Evolutionary conservation across 805 yeast species (phyloP).

Genomic region (Wickerhamomyces strasburgensis): DNA sequence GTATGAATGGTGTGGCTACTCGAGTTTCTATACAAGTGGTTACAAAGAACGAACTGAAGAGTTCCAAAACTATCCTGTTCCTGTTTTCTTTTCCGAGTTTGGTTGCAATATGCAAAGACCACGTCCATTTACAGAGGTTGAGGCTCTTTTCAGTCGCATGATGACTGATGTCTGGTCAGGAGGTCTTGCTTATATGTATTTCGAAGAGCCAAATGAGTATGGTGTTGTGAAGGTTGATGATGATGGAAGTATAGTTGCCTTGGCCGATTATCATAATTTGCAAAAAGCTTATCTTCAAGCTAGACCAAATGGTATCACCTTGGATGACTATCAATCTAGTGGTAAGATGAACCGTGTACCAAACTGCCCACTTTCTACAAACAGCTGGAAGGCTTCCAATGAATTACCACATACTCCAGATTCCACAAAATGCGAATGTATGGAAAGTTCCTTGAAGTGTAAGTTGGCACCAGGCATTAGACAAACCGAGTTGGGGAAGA

Average conservation of each 20-base stretch:
- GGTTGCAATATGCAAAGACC: conserved; percentile 69
- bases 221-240: conserved; percentile 55
- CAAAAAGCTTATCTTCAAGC: conserved; percentile 46
- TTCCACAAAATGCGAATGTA: conserved; percentile 54
- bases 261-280: conserved; percentile 55
- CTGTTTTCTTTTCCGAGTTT: conserved; percentile 75
- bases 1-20: conserved; percentile 84
- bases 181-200: conserved; percentile 80
- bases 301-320: conserved; percentile 39
- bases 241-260: conserved; percentile 41
- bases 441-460: conserved; percentile 50
- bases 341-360: conserved; percentile 26
- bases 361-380: conserved; percentile 47
- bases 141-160: conserved; percentile 53
- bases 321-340: conserved; percentile 24
- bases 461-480: conserved; percentile 45
- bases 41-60: conserved; percentile 58
- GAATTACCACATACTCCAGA: conserved; percentile 69
- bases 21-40: conserved; percentile 60
- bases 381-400: conserved; percentile 57
- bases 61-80: conserved; percentile 61
- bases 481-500: conserved; percentile 44
- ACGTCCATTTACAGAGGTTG: conserved; percentile 68
- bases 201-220: conserved; percentile 68
- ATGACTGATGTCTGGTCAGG: conserved; percentile 86